Evolutionary conservation across 73 alveolate species (phyloP).

Genomic region (Urostyla sp.): DNA sequence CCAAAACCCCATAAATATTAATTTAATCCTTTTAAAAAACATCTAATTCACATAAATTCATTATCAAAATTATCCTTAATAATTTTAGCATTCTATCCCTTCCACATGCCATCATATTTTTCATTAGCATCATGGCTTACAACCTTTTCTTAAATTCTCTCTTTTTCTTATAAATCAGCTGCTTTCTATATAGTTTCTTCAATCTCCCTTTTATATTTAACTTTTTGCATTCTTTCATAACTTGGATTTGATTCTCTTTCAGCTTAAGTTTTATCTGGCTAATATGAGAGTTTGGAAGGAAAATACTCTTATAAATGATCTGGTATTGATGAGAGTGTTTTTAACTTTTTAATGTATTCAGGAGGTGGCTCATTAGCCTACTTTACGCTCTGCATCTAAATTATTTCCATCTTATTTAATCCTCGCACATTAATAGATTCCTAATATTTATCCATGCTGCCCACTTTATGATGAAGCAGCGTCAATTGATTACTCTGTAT

Average conservation of each 20-base stretch:
- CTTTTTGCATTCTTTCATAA: slow-evolving; percentile 22
- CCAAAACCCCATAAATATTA: no score
- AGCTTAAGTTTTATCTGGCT: slow-evolving; percentile 31
- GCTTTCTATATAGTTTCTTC: slow-evolving; percentile 31
- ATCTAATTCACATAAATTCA: no score
- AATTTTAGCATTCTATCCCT: no score
- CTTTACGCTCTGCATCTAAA: background rate
- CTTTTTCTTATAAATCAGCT: slow-evolving; percentile 24
- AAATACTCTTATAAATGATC: background rate
- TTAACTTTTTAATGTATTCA: slow-evolving; percentile 12
- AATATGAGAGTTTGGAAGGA: slow-evolving; percentile 11
- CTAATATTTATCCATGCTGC: slow-evolving; percentile 26
- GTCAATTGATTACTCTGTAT: background rate
- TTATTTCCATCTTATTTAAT: background rate
- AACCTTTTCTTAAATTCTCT: no score
- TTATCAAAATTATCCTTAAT: no score
- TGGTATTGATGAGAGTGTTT: slow-evolving; percentile 27
- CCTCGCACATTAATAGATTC: background rate
- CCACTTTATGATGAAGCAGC: background rate
- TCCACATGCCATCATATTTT: no score
- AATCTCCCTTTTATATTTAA: slow-evolving; percentile 28
- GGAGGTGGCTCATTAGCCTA: background rate
- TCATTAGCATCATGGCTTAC: no score
- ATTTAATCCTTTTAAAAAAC: no score
- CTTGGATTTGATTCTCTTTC: slow-evolving; percentile 41